phyloP scores from a whole-genome alignment of 23 red algal genomes.

The Gracilaria domingensis region DNA sequence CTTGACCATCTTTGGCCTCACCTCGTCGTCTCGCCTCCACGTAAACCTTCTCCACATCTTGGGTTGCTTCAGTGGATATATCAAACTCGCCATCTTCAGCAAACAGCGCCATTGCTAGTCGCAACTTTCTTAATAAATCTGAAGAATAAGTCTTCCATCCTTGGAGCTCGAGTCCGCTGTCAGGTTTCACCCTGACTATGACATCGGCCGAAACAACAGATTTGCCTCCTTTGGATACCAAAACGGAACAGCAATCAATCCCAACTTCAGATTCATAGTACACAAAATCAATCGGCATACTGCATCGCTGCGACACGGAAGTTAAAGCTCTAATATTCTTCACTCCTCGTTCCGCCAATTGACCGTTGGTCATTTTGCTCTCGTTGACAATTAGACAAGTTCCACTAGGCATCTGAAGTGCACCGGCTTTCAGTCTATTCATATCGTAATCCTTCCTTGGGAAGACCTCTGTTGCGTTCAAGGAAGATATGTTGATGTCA shows the following conservation, averaged over 20 bases:
- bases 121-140: constrained; percentile 44
- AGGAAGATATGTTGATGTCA: constrained; percentile 46
- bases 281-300: constrained; percentile 63
- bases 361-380: constrained; percentile 53
- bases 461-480: constrained; percentile 69
- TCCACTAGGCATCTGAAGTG: constrained; percentile 55
- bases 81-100: constrained; percentile 64
- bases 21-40: constrained; percentile 58
- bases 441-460: constrained; percentile 70
- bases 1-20: constrained; percentile 58
- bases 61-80: constrained; percentile 38
- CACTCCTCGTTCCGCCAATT: constrained; percentile 64
- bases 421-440: constrained; percentile 76
- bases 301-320: constrained; percentile 9
- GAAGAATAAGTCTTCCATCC: constrained; percentile 13
- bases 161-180: constrained; percentile 5
- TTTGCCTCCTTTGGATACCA: constrained; percentile 64
- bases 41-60: constrained; percentile 51
- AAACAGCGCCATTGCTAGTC: constrained; percentile 56
- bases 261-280: constrained; percentile 57
- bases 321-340: constrained; percentile 66
- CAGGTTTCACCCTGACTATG: constrained; percentile 43
- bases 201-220: constrained; percentile 61
- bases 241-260: constrained; percentile 46
- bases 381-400: constrained; percentile 60